A percentile compares a stretch with the other conserved stretches of the same genome.
Evolutionary conservation across 805 yeast species (phyloP).

Genomic region (Candida alai): DNA sequence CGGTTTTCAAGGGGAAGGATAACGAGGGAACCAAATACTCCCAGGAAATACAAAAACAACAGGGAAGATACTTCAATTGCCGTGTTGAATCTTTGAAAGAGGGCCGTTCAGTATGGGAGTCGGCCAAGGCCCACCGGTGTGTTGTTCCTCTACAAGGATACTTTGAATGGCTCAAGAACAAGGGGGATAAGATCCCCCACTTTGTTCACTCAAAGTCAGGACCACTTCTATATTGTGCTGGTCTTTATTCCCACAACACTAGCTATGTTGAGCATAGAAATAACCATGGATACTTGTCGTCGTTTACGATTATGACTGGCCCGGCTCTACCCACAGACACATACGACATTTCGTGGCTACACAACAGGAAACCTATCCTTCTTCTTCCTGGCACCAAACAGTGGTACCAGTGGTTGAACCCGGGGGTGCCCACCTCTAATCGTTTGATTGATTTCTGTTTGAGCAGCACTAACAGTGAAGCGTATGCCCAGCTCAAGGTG

Average conservation of each 20-base stretch:
- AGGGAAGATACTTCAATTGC: slow-evolving; percentile 67
- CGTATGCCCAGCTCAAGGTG: slow-evolving; percentile 40
- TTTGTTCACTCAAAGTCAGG: slow-evolving; percentile 53
- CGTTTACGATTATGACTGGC: slow-evolving; percentile 71
- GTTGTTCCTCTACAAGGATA: slow-evolving; percentile 80
- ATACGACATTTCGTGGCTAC: slow-evolving; percentile 60
- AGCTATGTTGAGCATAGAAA: slow-evolving; percentile 20
- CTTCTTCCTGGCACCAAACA: slow-evolving; percentile 54
- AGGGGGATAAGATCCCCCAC: slow-evolving; percentile 54
- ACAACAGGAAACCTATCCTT: slow-evolving; percentile 74
- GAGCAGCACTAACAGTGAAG: slow-evolving; percentile 27
- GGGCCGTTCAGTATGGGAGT: slow-evolving; percentile 54
- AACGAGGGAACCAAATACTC: slow-evolving; percentile 19
- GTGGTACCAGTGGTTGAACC: slow-evolving; percentile 64
- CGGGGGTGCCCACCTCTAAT: slow-evolving; percentile 34
- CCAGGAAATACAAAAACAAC: slow-evolving; percentile 29
- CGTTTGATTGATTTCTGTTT: slow-evolving; percentile 38
- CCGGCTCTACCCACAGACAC: slow-evolving; percentile 48
- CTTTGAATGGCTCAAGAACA: slow-evolving; percentile 67
- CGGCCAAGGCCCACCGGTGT: slow-evolving; percentile 53
- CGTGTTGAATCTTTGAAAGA: slow-evolving; percentile 56
- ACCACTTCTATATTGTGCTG: slow-evolving; percentile 60
- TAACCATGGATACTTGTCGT: slow-evolving; percentile 31
- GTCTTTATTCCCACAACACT: slow-evolving; percentile 35
- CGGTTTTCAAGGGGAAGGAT: slow-evolving; percentile 16